Evolutionary conservation across 140 eudicot genomes (phyloP), one percentile per base, ranked within the genome.

Genomic region (Ambrosia hybrid): DNA sequence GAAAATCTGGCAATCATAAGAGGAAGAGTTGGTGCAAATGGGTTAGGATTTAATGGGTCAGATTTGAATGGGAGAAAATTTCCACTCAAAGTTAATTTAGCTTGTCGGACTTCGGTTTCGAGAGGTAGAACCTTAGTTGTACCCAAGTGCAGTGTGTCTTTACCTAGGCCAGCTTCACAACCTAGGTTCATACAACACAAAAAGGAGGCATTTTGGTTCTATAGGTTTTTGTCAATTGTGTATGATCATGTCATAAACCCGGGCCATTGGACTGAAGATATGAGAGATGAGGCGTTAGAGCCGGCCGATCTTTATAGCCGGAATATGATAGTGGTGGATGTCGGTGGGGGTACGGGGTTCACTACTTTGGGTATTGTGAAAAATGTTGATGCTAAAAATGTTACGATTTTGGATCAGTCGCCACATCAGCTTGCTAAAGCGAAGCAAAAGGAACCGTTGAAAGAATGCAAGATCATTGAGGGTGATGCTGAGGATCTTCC

Each of bases 401-500:
- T 94, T 41, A 94, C 99, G 3, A 94, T 88, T 81, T 89, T 90
- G 73, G 97, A 94, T 73, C 97, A 94, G 76, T 94, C 99, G 0
- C 99, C 99, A 52, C 99, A 94, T 71, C 99, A 94, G 87, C 95
- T 94, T 81, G 96, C 96, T 3, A 90, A 84, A 77, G 99, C 97
- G 0, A 90, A 83, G 75, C 57, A 88, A 77, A 94, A 94, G 89
- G 96, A 88, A 78, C 92, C 96, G 0, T 75, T 94, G 86, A 88
- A 94, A 85, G 97, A 90, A 34, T 94, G 99, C 74, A 88, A 76
- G 82, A 83, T 94, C n/a, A 81, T 90, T 46, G 95, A 88, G 55
- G 99, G 99, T 63, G 99, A 94, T 80, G 96, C 99, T 6, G 96
- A 94, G 68, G 93, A 94, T 79, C 97, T 94, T 26, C 99, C 97